phyloP scores from a whole-genome alignment of 108 stramenopile genomes.

The Skeletonema tropicum region DNA sequence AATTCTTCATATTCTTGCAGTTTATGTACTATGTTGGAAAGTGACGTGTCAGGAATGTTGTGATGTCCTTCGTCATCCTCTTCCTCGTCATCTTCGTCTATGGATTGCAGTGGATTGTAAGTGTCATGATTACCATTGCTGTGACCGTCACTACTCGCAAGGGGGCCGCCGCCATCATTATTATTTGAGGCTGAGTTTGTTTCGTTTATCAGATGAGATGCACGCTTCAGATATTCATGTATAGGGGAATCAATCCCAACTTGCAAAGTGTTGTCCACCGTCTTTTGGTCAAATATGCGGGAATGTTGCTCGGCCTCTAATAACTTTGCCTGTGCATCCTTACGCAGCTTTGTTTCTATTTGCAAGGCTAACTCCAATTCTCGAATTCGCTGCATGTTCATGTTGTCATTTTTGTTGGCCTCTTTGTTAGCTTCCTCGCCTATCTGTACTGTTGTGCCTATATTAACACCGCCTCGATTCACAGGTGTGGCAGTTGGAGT shows the following conservation, averaged over 20 bases:
- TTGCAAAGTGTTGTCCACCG: background rate
- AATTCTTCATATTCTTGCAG: conserved; percentile 38
- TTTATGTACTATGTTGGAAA: background rate
- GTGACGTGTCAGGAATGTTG: background rate
- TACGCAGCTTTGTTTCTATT: background rate
- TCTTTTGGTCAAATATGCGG: background rate
- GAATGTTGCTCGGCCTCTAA: background rate
- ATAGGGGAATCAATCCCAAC: background rate
- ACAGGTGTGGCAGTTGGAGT: background rate
- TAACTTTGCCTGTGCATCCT: background rate
- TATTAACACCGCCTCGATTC: background rate
- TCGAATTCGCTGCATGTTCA: conserved; percentile 11
- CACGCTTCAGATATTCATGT: background rate
- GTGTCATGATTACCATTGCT: background rate
- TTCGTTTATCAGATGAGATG: background rate
- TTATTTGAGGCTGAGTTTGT: background rate
- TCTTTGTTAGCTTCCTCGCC: background rate
- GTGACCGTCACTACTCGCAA: background rate
- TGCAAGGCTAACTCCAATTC: conserved; percentile 4
- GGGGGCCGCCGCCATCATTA: background rate
- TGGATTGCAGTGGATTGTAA: background rate
- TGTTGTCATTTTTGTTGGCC: background rate
- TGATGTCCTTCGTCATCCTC: background rate
- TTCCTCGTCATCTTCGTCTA: background rate
- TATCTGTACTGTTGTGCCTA: background rate